Percentiles rank a stretch among this genome's conserved stretches.
phyloP scores from a whole-genome alignment of 345 rosid species.

The Syzygium aromaticum region DNA sequence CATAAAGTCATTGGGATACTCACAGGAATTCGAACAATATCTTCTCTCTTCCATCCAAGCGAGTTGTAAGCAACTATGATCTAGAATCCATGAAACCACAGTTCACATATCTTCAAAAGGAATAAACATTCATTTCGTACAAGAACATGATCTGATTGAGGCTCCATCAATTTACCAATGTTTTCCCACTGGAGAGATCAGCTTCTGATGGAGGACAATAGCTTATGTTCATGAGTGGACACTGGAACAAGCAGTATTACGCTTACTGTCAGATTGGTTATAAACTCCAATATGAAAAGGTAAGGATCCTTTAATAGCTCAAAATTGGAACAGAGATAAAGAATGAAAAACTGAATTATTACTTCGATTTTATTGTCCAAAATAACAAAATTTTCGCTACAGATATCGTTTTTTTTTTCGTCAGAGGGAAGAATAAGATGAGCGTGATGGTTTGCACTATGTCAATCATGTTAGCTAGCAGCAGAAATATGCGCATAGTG shows the following conservation, averaged over 20 bases:
- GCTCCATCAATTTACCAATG: constrained; percentile 47
- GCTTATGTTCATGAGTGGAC: constrained; percentile 91
- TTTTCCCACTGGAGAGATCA: constrained; percentile 45
- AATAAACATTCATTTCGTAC: constrained; percentile 1
- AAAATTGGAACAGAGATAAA: not conserved
- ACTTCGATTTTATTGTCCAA: not conserved
- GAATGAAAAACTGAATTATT: not conserved
- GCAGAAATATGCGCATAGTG: not conserved
- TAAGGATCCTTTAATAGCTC: not conserved
- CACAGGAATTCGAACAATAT: constrained; percentile 80
- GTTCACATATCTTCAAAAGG: constrained; percentile 3
- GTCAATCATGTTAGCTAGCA: not conserved
- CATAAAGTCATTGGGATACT: constrained; percentile 19
- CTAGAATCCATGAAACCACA: constrained; percentile 27
- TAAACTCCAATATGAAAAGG: not conserved
- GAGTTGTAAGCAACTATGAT: constrained; percentile 75
- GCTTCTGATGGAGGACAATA: constrained; percentile 86
- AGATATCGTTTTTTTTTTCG: not conserved
- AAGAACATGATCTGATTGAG: not conserved
- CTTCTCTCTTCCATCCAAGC: constrained; percentile 93
- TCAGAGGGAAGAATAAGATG: not conserved
- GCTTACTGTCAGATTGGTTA: not conserved
- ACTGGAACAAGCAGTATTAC: constrained; percentile 30
- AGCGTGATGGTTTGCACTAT: not conserved
- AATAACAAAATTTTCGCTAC: not conserved